phyloP scores from a whole-genome alignment of 1,284 basidiomycete species.

The Apiotrichum brassicae region DNA sequence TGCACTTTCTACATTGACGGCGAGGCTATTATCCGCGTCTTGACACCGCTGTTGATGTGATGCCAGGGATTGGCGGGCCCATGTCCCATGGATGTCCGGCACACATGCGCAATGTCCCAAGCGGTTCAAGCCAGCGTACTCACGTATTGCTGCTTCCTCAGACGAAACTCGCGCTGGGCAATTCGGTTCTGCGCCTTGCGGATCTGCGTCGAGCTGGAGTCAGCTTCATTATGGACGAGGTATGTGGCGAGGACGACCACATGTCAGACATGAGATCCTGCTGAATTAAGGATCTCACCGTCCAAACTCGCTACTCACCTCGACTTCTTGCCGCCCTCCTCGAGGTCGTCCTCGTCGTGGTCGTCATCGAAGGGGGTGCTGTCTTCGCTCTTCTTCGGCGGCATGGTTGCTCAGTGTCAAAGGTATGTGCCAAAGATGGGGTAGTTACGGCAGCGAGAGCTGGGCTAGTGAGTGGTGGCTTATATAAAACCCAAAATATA shows the following conservation, averaged over 20 bases:
- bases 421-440: too few species aligned
- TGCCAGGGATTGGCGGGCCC: too few species aligned
- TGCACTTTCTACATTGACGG: too few species aligned
- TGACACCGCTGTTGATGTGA: too few species aligned
- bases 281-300: background rate
- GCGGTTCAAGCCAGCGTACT: constrained; percentile 2
- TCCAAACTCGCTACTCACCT: background rate
- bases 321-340: background rate
- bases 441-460: too few species aligned
- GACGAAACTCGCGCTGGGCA: constrained; percentile 83
- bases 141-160: constrained; percentile 64
- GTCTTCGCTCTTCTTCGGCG: background rate
- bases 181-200: constrained; percentile 69
- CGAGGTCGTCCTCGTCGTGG: background rate
- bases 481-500: too few species aligned
- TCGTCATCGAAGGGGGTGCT: background rate
- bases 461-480: too few species aligned
- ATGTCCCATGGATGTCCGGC: too few species aligned
- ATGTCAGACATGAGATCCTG: too few species aligned
- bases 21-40: too few species aligned
- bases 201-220: constrained; percentile 26
- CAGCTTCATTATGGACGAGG: background rate
- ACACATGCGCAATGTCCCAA: too few species aligned
- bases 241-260: too few species aligned
- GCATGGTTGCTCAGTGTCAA: background rate